Percentiles rank a stretch among this genome's conserved stretches.
Conservation (phyloP, 345 rosid species). For the Kernera saxatilis region DNA sequence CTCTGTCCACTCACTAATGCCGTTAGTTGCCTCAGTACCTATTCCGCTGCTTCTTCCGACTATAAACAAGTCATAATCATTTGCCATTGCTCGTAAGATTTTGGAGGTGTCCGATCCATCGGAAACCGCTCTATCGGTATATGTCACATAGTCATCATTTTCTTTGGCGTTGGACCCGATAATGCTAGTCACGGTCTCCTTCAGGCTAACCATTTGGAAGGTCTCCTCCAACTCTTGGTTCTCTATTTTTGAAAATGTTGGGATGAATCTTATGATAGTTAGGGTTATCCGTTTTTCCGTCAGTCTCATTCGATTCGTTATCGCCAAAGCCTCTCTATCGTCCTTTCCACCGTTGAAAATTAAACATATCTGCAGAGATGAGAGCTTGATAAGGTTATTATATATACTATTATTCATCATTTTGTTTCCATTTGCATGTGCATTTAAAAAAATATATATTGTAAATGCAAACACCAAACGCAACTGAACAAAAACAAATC, state of each 20-base stretch:
- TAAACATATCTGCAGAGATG: conserved; percentile 23
- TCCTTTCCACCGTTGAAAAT: conserved; percentile 36
- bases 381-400: neutral
- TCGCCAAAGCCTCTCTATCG: conserved; percentile 40
- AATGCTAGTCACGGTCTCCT: conserved; percentile 19
- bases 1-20: conserved; percentile 53
- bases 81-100: conserved; percentile 28
- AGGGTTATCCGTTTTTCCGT: conserved; percentile 6
- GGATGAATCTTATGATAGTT: conserved; percentile 29
- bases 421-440: neutral
- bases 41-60: conserved; percentile 41
- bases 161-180: neutral
- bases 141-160: conserved; percentile 10
- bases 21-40: conserved; percentile 29
- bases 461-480: neutral
- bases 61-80: conserved; percentile 36
- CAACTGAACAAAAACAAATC: neutral
- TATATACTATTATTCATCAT: neutral
- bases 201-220: conserved; percentile 11
- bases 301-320: conserved; percentile 26
- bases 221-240: neutral
- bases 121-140: conserved; percentile 11
- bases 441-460: neutral
- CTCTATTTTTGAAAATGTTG: neutral
- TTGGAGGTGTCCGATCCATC: conserved; percentile 41